A percentile compares a stretch with the other conserved stretches of the same genome.
Conservation (phyloP, 2,329 filamentous ascomycete species). For the Laburnicola sp. region DNA sequence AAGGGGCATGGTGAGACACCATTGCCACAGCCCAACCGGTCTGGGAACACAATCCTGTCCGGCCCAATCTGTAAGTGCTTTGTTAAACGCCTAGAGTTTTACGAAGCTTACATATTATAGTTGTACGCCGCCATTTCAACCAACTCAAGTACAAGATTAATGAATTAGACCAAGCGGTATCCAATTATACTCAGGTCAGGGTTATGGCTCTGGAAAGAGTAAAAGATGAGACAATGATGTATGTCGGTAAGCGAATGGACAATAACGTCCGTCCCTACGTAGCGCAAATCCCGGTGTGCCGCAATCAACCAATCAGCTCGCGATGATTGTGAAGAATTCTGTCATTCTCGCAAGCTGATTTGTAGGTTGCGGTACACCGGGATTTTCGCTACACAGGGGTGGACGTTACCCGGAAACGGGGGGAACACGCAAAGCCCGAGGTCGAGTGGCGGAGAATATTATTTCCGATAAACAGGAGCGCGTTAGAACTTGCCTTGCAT, state of each 20-base stretch:
- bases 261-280: background rate
- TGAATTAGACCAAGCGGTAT: conserved; percentile 8
- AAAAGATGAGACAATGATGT: conserved; percentile 7
- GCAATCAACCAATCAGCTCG: too few relatives aligned
- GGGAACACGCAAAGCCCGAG: too few relatives aligned
- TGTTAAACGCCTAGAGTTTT: conserved; percentile 8
- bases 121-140: conserved; percentile 4
- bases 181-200: conserved; percentile 5
- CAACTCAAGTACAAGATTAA: conserved; percentile 6
- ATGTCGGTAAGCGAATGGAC: background rate
- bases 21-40: background rate
- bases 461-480: too few relatives aligned
- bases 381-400: conserved; percentile 1
- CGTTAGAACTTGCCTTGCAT: too few relatives aligned
- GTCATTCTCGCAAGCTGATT: background rate
- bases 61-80: conserved; percentile 9
- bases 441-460: too few relatives aligned
- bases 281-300: too few relatives aligned
- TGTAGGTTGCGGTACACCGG: background rate
- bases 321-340: too few relatives aligned
- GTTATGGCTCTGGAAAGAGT: conserved; percentile 6
- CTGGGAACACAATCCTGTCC: conserved; percentile 3
- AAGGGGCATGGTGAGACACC: background rate
- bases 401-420: background rate
- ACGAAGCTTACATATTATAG: conserved; percentile 8